Evolutionary conservation across 208 protist genomes (phyloP).

Genomic region (Polymyxa betae): DNA sequence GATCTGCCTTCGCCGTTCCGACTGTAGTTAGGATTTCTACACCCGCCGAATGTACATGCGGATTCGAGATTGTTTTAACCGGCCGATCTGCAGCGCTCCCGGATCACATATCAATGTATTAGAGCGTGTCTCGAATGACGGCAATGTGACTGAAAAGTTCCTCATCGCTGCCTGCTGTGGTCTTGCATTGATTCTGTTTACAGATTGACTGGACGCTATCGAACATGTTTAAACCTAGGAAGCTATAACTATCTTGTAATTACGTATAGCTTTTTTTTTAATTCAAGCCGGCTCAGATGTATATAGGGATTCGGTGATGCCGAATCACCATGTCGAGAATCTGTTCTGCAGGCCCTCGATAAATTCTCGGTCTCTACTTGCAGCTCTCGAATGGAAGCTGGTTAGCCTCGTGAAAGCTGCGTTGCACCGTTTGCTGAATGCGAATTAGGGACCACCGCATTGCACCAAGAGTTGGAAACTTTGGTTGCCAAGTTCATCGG

Average conservation of each 20-base stretch:
- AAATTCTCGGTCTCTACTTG: conserved; percentile 59
- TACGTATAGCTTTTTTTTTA: not conserved
- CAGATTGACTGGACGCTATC: conserved; percentile 58
- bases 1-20: not conserved
- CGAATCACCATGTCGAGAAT: conserved; percentile 58
- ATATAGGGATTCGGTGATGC: conserved; percentile 68
- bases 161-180: not conserved
- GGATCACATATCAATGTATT: conserved; percentile 63
- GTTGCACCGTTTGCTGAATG: not conserved
- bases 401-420: not conserved
- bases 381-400: conserved; percentile 10
- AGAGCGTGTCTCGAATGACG: conserved; percentile 40
- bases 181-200: not conserved
- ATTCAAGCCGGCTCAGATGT: not conserved
- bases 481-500: conserved; percentile 55
- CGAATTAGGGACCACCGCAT: conserved; percentile 53
- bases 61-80: conserved; percentile 67
- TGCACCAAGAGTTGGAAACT: conserved; percentile 67
- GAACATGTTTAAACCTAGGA: conserved; percentile 68
- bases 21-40: conserved; percentile 65
- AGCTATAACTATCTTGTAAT: conserved; percentile 73
- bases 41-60: conserved; percentile 64
- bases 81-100: conserved; percentile 64
- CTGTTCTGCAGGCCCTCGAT: conserved; percentile 54
- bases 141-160: not conserved